Evolutionary conservation across 345 rosid genomes (phyloP).

Genomic region (Adansonia digitata): DNA sequence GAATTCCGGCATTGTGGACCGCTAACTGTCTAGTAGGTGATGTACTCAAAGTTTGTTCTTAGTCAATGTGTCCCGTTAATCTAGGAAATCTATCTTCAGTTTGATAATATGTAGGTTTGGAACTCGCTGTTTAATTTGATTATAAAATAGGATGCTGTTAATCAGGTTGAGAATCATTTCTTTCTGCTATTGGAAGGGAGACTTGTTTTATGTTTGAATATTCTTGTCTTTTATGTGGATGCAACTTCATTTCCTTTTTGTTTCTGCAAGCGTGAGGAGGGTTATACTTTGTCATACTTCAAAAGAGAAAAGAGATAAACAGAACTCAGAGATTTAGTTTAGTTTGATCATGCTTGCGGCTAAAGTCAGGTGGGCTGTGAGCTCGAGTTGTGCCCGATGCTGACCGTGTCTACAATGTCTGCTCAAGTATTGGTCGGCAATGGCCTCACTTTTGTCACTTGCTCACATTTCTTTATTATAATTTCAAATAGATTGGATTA

Average conservation of each 20-base stretch:
- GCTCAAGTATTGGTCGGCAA: too few species aligned
- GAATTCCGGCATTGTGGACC: constrained; percentile 35
- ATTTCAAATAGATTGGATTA: too few species aligned
- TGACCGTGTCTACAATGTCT: too few species aligned
- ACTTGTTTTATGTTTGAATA: constrained; percentile 9
- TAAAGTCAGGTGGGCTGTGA: too few species aligned
- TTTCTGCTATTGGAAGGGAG: constrained; percentile 12
- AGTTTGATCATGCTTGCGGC: too few species aligned
- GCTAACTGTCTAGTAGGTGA: constrained; percentile 47
- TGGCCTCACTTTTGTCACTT: too few species aligned
- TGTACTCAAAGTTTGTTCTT: constrained; percentile 20
- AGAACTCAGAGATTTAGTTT: too few species aligned
- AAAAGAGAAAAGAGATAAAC: too few species aligned
- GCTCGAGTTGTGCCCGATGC: too few species aligned
- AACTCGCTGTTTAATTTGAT: constrained; percentile 23
- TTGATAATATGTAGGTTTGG: constrained; percentile 19
- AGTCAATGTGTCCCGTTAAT: constrained; percentile 22
- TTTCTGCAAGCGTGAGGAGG: too few species aligned
- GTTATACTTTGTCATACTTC: too few species aligned
- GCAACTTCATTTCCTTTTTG: neutral
- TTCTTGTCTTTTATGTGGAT: constrained; percentile 12
- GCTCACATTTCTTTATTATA: too few species aligned
- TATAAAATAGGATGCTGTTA: constrained; percentile 22
- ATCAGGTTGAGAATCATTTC: constrained; percentile 20
- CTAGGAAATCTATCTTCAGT: constrained; percentile 28